Evolutionary conservation across 257 asterid genomes (phyloP).

Genomic region (Datura wrightii): DNA sequence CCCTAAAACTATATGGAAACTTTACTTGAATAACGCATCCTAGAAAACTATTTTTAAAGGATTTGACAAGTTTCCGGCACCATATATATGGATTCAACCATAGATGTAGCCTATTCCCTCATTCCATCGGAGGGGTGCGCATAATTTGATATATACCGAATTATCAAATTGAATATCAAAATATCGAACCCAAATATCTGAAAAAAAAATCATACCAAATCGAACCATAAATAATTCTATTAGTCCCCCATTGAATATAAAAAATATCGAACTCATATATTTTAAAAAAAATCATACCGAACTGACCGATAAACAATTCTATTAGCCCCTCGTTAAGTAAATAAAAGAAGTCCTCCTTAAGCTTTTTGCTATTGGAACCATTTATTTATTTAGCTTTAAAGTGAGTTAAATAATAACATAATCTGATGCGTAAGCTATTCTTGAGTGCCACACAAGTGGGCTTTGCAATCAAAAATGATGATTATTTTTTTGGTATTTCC

Average conservation of each 20-base stretch:
- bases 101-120: neutral
- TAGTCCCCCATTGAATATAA: too few species aligned
- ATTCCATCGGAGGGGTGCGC: too few species aligned
- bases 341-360: conserved; percentile 14
- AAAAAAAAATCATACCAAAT: too few species aligned
- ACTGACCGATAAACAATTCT: neutral
- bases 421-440: neutral
- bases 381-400: conserved; percentile 18
- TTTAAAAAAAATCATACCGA: neutral
- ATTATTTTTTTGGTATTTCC: conserved; percentile 27
- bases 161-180: too few species aligned
- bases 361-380: conserved; percentile 34
- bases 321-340: neutral
- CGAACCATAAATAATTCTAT: too few species aligned
- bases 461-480: conserved; percentile 34
- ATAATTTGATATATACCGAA: too few species aligned
- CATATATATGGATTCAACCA: neutral
- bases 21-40: neutral
- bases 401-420: neutral
- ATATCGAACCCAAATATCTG: too few species aligned
- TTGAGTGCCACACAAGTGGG: conserved; percentile 32
- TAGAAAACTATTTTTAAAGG: neutral
- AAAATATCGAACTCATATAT: neutral
- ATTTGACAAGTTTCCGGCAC: neutral
- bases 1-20: neutral